These are phyloP conservation scores for Hymenoscyphus fructigenus DNA, from an alignment of 2,329 filamentous ascomycete species.

Conservation along the genomic window DNA sequence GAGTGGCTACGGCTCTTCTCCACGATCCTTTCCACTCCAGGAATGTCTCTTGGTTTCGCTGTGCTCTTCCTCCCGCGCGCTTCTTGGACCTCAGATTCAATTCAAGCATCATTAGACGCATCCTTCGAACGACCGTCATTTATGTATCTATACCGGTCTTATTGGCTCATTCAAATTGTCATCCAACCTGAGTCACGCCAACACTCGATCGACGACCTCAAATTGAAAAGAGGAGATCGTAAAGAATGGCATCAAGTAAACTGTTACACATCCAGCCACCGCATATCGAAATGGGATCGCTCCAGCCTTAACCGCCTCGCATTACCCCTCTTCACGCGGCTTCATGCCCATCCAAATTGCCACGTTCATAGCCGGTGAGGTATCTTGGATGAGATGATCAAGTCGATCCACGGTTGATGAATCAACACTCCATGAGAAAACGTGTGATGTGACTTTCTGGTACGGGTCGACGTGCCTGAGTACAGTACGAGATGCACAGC, in stretches of 20 bases:
- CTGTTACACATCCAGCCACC: neutral
- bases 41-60: neutral
- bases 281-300: neutral
- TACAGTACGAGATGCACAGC: neutral
- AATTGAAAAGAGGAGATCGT: neutral
- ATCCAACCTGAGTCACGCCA: no score
- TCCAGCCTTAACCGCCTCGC: constrained; percentile 1
- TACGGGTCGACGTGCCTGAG: neutral
- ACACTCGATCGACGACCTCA: neutral
- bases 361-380: neutral
- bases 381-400: neutral
- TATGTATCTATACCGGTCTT: no score
- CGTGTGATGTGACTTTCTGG: neutral
- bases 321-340: neutral
- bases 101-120: constrained; percentile 7
- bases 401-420: neutral
- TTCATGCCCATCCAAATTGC: no score
- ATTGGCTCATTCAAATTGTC: no score
- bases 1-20: constrained; percentile 3
- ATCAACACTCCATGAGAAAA: neutral
- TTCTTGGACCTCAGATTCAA: neutral
- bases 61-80: neutral
- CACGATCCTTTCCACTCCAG: neutral
- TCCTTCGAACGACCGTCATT: neutral
- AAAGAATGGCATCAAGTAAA: neutral